Evolutionary conservation across 768 basidiomycete species (phyloP), one percentile per base, ranked within the genome.

Genomic region (Phanerodontia chrysosporium): DNA sequence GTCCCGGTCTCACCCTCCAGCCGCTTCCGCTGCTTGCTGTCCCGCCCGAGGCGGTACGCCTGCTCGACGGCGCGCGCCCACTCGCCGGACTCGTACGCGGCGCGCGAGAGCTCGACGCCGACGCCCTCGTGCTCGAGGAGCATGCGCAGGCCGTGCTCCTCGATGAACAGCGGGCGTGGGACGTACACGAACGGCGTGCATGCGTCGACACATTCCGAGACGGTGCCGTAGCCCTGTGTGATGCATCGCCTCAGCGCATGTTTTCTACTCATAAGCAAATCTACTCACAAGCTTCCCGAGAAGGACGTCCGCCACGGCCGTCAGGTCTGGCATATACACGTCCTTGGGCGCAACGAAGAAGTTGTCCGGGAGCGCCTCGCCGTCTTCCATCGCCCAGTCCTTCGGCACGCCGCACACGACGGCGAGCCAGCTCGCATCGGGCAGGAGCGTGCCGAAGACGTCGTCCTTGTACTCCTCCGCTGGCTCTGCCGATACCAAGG

Each of bases 271-370:
- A 46, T 44, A 32, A 46, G 16, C 22, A 27, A 45, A 45, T 27
- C n/a, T 13, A 75, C 83, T 59, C 59, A 89, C 87, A 66, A 92
- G 72, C 70, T 92, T 92, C 39, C 90, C 90, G 36, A 92, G 76
- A 14, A 92, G 74, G 21, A 89, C 88, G 65, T 92, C 89, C 4
- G 80, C 84, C 8, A 83, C 78, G 1, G 87, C 87, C 27, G 83
- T 89, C 62, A 92, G 69, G 70, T 92, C 88, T 18, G 90, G 90
- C 85, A 92, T 90, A 70, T 91, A 90, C 36, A 91, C 83, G 65
- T 89, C 83, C 69, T 76, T 78, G 32, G 89, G 89, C 2, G 89
- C 89, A 42, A 90, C 82, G 64, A 81, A 92, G 72, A 92, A 90
- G 18, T 79, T 78, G 12, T 85, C 82, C 0, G 90, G 90, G 14